Evolutionary conservation across 2,329 filamentous ascomycete genomes (phyloP), one percentile per base, ranked within the genome.

Genomic region (Bipolaris bicolor): DNA sequence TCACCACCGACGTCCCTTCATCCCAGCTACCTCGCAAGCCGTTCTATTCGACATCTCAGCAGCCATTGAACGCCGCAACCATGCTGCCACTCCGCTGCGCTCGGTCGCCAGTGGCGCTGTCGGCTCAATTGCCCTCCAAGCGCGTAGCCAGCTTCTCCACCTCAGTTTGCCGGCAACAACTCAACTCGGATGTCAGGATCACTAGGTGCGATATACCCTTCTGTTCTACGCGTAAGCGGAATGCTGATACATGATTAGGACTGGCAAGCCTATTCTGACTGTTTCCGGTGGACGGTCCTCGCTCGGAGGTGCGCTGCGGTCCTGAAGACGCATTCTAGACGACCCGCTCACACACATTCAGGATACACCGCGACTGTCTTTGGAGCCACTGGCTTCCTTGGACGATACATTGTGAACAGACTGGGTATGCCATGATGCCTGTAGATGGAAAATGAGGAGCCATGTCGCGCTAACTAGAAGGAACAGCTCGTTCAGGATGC

Each of bases 361-460:
- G 94, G 94, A 67, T 92, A 98, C 81, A 97, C 93, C 62, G 94
- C 91, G 61, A 99, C 95, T 57, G 94, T 99, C 71, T 99, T 99
- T 80, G 95, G 95, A 80, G 95, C 95, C 73, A 97, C 93, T 61
- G 95, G 95, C 64, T 94, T 96, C 78, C 82, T 99, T 54, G 95
- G 95, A 75, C 88, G 95, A 76, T 99, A 99, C 79, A 96, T 99
- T 75, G 95, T 99, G 75, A 97, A 97, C 81, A 87, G 92, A 77
- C 85, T 99, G 75, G 92, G 92, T 88, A 82, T 61, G 80, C 68
- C 7, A 29, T 48, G 11, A 15, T 36, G 18, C 44, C n/a, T 10
- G 7, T n/a, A 26, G 24, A 31, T 18, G 34, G 26, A n/a, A 47
- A 18, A 1, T n/a, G 29, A 39, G 31, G 24, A n/a, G 48, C 16